Percentiles rank a stretch among this genome's conserved stretches.
Evolutionary conservation across 2,329 filamentous ascomycete genomes (phyloP).

Genomic region (Geosmithia putterillii): DNA sequence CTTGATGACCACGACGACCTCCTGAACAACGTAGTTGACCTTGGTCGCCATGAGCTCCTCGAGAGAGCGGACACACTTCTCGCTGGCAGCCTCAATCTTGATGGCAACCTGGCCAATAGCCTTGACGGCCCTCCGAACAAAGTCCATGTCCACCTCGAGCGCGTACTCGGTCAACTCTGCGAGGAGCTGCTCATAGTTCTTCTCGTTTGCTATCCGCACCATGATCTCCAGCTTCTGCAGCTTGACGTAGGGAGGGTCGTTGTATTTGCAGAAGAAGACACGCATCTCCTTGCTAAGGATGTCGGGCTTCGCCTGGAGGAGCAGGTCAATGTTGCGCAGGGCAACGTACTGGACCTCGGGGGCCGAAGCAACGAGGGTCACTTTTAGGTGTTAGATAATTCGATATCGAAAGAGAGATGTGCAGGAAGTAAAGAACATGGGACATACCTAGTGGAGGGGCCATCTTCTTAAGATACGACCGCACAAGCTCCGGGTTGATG

Average conservation of each 20-base stretch:
- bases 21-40: constrained; percentile 98
- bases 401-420: not conserved
- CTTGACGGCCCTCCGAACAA: constrained; percentile 84
- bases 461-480: constrained; percentile 96
- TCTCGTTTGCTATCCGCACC: constrained; percentile 96
- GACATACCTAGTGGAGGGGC: constrained; percentile 77
- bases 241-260: constrained; percentile 95
- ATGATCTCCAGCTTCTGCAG: constrained; percentile 97
- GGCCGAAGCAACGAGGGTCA: constrained; percentile 88
- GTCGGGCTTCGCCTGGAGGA: constrained; percentile 90
- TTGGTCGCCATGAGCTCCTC: constrained; percentile 93
- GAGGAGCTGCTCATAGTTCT: constrained; percentile 88
- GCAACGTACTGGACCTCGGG: constrained; percentile 98
- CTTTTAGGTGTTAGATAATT: constrained; percentile 30
- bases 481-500: constrained; percentile 64
- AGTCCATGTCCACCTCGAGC: constrained; percentile 98
- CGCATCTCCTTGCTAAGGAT: constrained; percentile 95
- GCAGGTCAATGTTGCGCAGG: constrained; percentile 85
- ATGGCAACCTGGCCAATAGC: constrained; percentile 97
- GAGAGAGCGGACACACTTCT: constrained; percentile 89
- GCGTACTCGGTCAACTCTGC: constrained; percentile 96
- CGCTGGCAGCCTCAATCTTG: constrained; percentile 91
- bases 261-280: constrained; percentile 99
- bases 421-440: not conserved
- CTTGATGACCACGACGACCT: constrained; percentile 97